These are phyloP conservation scores for Tulasnella sp. DNA, from an alignment of 768 basidiomycete genomes.

Conservation along the genomic window DNA sequence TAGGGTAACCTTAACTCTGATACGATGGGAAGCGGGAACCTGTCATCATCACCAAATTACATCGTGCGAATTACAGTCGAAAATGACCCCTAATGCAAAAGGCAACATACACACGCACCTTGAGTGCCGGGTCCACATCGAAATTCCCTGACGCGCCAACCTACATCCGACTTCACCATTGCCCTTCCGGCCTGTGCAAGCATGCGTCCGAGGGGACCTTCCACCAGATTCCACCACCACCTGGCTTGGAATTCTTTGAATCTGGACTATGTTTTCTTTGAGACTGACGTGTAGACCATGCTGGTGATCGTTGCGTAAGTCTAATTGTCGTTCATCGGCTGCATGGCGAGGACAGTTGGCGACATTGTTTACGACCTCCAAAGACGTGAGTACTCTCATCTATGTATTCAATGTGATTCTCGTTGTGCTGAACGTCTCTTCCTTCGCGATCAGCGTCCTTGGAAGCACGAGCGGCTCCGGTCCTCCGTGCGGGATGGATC, in stretches of 20 bases:
- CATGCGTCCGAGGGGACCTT: not conserved
- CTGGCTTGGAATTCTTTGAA: not conserved
- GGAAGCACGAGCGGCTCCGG: not conserved
- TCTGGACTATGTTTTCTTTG: not conserved
- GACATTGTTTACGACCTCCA: not conserved
- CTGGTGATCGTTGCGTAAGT: not conserved
- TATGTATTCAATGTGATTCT: not conserved
- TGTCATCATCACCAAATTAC: conserved; percentile 18
- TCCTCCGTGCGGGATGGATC: conserved; percentile 11
- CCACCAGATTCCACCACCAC: not conserved
- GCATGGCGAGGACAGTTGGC: not conserved
- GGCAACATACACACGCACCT: not conserved
- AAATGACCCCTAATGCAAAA: not conserved
- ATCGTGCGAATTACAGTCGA: conserved; percentile 11
- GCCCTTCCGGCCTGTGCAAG: not conserved
- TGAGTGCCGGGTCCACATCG: conserved; percentile 19
- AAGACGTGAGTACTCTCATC: not conserved
- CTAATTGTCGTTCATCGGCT: not conserved
- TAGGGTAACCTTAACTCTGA: conserved; percentile 6
- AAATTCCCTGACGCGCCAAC: conserved; percentile 12
- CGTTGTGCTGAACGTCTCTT: not conserved
- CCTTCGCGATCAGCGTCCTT: not conserved
- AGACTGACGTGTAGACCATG: not conserved
- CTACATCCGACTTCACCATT: not conserved
- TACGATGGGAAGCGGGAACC: not conserved